Evolutionary conservation across 352 stramenopile genomes (phyloP).

Genomic region (Phytophthora podocarpi): DNA sequence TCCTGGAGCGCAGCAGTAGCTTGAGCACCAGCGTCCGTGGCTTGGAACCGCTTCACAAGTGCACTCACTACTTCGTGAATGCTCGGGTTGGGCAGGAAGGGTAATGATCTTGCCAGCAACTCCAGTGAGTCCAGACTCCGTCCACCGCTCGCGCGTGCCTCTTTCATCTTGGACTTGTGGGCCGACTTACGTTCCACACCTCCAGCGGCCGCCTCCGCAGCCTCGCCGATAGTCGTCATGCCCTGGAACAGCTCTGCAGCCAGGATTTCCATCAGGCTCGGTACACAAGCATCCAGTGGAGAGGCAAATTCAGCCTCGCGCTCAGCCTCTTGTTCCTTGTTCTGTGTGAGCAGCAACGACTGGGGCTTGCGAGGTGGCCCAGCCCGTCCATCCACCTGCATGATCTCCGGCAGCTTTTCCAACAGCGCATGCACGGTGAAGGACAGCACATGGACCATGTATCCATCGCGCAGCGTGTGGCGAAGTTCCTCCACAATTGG

Average conservation of each 20-base stretch:
- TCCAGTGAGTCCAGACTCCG: slow-evolving; percentile 82
- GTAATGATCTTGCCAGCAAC: slow-evolving; percentile 76
- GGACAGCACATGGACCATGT: slow-evolving; percentile 86
- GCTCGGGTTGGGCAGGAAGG: slow-evolving; percentile 85
- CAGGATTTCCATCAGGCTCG: slow-evolving; percentile 83
- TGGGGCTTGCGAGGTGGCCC: slow-evolving; percentile 21
- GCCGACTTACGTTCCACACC: slow-evolving; percentile 48
- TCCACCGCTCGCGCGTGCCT: slow-evolving; percentile 71
- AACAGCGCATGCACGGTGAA: slow-evolving; percentile 89
- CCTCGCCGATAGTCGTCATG: slow-evolving; percentile 41
- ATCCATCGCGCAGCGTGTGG: slow-evolving; percentile 81
- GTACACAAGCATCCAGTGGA: slow-evolving; percentile 77
- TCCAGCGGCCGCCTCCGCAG: slow-evolving; percentile 38
- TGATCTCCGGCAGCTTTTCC: slow-evolving; percentile 75
- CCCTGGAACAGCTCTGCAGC: slow-evolving; percentile 83
- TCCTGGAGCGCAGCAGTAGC: slow-evolving; percentile 71
- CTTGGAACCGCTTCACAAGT: slow-evolving; percentile 79
- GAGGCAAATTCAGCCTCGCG: slow-evolving; percentile 49
- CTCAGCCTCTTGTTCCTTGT: slow-evolving; percentile 31
- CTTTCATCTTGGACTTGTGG: slow-evolving; percentile 90
- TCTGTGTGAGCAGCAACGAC: slow-evolving; percentile 24
- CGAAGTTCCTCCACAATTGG: slow-evolving; percentile 86
- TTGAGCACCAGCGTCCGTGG: slow-evolving; percentile 50
- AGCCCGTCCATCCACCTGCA: slow-evolving; percentile 46
- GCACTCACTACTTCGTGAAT: slow-evolving; percentile 80